Evolutionary conservation across 768 basidiomycete genomes (phyloP), one percentile per base, ranked within the genome.

Genomic region (Tremella fuciformis): DNA sequence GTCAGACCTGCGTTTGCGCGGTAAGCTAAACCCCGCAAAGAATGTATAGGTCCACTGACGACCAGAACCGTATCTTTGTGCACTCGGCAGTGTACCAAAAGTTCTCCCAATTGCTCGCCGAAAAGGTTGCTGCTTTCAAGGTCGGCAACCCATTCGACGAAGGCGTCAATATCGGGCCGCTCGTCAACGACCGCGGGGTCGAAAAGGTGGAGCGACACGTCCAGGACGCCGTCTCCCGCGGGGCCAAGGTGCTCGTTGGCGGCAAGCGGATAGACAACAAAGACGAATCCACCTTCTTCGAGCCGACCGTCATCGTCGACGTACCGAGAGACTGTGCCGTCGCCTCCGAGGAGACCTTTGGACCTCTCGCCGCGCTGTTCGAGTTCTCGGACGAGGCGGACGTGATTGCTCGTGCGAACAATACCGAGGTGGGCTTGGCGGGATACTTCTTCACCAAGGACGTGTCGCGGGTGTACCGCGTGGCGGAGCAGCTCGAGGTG

Each of bases 11-110:
- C 53, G 57, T 62, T 39, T 63, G 62, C 46, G 60, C 60, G 2
- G 59, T 61, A 21, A 61, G 59, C 57, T 46, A 18, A 46, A 18
- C 22, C 22, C 16, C 7, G 8, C 42, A 18, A 18, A 6, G 6
- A 8, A 18, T 8, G 42, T 46, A 22, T 46, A 22, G 22, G 15
- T 4, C 22, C 42, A 55, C 29, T 34, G 29, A 34, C 11, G 6
- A 24, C 21, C 52, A 61, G 48, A 96, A 98, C 77, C 81, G 93
- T 13, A 89, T 97, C 62, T 93, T 88, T 67, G 91, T 98, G 25
- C 94, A 98, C 53, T 86, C 89, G 2, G 83, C 83, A 2, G 83
- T 94, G 42, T 96, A 94, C 72, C 91, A 91, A 53, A 89, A 93
- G 58, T 99, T 96, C 73, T 87, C 92, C 0, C 85, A 87, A 18